A percentile compares a stretch with the other conserved stretches of the same genome.
Evolutionary conservation across 768 basidiomycete species (phyloP).

Genomic region (Boletus pseudopeckii): DNA sequence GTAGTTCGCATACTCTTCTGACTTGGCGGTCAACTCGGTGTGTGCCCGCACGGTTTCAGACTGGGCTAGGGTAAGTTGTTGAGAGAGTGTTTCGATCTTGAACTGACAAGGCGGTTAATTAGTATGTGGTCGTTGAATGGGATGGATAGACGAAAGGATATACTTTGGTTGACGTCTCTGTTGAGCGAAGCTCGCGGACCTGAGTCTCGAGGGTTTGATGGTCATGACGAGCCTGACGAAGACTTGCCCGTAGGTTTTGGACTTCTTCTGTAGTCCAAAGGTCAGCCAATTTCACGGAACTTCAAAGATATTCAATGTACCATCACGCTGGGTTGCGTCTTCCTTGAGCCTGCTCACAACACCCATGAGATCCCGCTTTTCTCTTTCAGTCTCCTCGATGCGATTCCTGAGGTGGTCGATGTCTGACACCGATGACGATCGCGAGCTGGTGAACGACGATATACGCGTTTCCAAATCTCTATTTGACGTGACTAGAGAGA

Average conservation of each 20-base stretch:
- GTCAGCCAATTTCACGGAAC: not conserved
- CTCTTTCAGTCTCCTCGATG: slow-evolving; percentile 75
- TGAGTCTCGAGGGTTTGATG: slow-evolving; percentile 64
- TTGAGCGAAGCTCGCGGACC: slow-evolving; percentile 67
- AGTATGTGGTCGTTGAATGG: not conserved
- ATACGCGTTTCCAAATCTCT: slow-evolving; percentile 53
- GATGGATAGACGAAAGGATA: slow-evolving; percentile 1
- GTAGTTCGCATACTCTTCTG: slow-evolving; percentile 81
- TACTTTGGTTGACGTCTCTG: slow-evolving; percentile 76
- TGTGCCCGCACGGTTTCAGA: slow-evolving; percentile 71
- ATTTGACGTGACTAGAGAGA: slow-evolving; percentile 42
- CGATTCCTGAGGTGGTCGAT: slow-evolving; percentile 55
- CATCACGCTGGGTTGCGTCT: slow-evolving; percentile 69
- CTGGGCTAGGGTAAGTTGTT: slow-evolving; percentile 76
- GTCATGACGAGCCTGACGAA: slow-evolving; percentile 76
- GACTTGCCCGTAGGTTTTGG: slow-evolving; percentile 58
- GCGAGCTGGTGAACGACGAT: slow-evolving; percentile 51
- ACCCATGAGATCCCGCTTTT: slow-evolving; percentile 85
- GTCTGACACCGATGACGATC: slow-evolving; percentile 61
- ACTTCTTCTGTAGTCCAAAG: slow-evolving; percentile 56
- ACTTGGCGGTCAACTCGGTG: slow-evolving; percentile 64
- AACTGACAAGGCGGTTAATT: slow-evolving; percentile 47
- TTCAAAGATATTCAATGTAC: slow-evolving; percentile 39
- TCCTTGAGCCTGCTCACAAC: slow-evolving; percentile 82
- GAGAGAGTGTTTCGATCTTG: slow-evolving; percentile 78